Percentiles rank a stretch among this genome's conserved stretches.
phyloP scores from a whole-genome alignment of 2,329 filamentous ascomycete genomes.

The Colletotrichum horii region DNA sequence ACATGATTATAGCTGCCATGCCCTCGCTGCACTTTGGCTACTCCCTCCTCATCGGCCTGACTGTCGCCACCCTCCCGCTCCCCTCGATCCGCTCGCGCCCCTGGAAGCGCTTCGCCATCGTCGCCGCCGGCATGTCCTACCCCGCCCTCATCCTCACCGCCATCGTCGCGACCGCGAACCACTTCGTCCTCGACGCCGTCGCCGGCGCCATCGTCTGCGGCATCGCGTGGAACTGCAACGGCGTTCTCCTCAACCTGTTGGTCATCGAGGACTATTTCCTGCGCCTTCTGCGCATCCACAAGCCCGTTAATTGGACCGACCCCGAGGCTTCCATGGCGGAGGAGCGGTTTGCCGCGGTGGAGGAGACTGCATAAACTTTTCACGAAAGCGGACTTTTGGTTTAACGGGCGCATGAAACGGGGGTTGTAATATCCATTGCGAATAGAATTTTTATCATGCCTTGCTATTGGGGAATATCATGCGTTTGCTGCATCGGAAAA shows the following conservation, averaged over 20 bases:
- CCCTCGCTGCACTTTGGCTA: constrained; percentile 79
- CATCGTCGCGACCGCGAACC: constrained; percentile 75
- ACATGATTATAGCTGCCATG: constrained; percentile 65
- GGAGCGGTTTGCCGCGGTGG: constrained; percentile 28
- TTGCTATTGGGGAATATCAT: not conserved
- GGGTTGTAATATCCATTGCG: not conserved
- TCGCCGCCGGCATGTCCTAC: constrained; percentile 63
- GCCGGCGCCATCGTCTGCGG: constrained; percentile 70
- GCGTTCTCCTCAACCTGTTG: constrained; percentile 65
- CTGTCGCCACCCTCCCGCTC: constrained; percentile 69
- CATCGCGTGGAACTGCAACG: constrained; percentile 65
- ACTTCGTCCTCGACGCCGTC: constrained; percentile 75
- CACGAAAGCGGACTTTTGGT: not conserved
- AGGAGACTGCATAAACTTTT: not conserved
- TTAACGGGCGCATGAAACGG: not conserved
- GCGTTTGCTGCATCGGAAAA: not conserved
- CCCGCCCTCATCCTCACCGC: constrained; percentile 69
- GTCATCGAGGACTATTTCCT: constrained; percentile 73
- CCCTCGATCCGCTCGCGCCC: constrained; percentile 55
- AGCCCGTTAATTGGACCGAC: constrained; percentile 55
- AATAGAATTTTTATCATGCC: not conserved
- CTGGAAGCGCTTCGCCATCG: constrained; percentile 52
- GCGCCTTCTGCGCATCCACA: constrained; percentile 67
- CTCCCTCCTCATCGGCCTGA: constrained; percentile 74
- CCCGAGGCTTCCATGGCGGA: constrained; percentile 37